Evolutionary conservation across 768 basidiomycete genomes (phyloP).

Genomic region (Boletus tomentosulus): DNA sequence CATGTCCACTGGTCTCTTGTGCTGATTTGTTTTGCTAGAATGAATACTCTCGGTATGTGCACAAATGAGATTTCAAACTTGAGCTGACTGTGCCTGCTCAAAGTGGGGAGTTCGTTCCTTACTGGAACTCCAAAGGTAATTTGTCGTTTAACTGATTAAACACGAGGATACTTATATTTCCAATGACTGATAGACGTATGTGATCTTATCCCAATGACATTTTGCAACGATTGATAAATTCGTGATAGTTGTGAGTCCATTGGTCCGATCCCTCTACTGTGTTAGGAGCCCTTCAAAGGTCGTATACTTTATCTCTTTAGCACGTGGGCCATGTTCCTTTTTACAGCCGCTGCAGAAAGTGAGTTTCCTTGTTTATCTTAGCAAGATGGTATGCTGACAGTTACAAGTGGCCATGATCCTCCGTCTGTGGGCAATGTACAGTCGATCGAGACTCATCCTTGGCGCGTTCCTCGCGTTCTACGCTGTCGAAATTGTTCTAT

Average conservation of each 20-base stretch:
- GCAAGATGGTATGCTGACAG: background rate
- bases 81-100: background rate
- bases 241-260: background rate
- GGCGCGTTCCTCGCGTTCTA: background rate
- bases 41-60: background rate
- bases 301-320: background rate
- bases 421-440: background rate
- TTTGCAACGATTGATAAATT: background rate
- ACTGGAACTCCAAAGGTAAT: background rate
- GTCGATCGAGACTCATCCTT: background rate
- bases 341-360: conserved; percentile 4
- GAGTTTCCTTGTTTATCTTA: background rate
- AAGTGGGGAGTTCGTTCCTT: background rate
- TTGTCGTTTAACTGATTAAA: background rate
- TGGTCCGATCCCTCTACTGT: too few species aligned
- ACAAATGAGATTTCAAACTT: background rate
- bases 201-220: background rate
- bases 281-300: background rate
- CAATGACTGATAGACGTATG: background rate
- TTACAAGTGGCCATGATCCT: background rate
- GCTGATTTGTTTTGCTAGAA: background rate
- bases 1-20: too few species aligned
- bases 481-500: background rate
- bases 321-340: background rate
- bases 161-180: background rate